A percentile compares a stretch with the other conserved stretches of the same genome.
Evolutionary conservation across 78 protist species (phyloP).

Genomic region (Dictyostelium intermedium): DNA sequence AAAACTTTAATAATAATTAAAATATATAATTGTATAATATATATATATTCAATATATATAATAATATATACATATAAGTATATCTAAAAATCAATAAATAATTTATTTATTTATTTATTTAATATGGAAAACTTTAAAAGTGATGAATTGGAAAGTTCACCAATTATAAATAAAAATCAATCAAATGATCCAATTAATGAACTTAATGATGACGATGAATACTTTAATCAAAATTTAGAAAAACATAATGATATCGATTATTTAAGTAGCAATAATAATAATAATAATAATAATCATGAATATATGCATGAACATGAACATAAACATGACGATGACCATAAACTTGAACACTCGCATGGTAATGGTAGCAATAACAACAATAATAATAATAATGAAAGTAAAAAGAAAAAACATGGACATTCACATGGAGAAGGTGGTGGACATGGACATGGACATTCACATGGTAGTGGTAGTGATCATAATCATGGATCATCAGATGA

Average conservation of each 20-base stretch:
- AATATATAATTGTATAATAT: too few relatives aligned
- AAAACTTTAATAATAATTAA: too few relatives aligned
- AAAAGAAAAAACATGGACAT: conserved; percentile 39
- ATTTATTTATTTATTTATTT: too few relatives aligned
- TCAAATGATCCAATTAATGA: neutral
- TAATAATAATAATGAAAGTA: neutral
- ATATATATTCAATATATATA: too few relatives aligned
- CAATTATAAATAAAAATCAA: neutral
- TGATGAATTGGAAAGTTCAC: neutral
- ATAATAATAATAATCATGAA: neutral
- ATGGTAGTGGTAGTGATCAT: neutral
- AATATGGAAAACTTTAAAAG: neutral
- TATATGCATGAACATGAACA: neutral
- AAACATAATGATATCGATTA: neutral
- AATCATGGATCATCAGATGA: neutral
- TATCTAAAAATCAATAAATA: too few relatives aligned
- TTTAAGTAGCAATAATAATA: too few relatives aligned
- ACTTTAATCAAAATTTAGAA: neutral
- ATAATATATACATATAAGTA: too few relatives aligned
- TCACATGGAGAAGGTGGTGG: neutral
- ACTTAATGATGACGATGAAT: neutral
- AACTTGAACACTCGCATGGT: neutral
- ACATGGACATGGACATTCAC: conserved; percentile 31
- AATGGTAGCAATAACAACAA: neutral
- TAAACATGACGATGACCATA: neutral